phyloP scores from a whole-genome alignment of 805 yeast genomes.

The Monosporozyma aerobia region DNA sequence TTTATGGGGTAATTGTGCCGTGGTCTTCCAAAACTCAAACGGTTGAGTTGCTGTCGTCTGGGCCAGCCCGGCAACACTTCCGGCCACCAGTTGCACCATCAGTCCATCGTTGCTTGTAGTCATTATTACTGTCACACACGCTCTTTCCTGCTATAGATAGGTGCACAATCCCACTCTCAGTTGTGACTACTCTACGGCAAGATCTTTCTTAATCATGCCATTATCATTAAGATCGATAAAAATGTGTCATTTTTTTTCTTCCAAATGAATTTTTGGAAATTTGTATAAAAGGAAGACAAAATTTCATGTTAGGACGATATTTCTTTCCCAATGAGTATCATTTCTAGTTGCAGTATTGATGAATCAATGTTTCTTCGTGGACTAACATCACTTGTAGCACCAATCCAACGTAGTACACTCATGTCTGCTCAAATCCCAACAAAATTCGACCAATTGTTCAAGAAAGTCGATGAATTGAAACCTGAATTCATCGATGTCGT shows the following conservation, averaged over 20 bases:
- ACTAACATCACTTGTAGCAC: background rate
- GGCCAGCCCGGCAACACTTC: constrained; percentile 48
- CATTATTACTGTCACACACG: background rate
- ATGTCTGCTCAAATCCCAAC: constrained; percentile 5
- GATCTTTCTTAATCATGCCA: background rate
- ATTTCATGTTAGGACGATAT: background rate
- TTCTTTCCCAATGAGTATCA: background rate
- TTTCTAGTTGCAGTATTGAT: no score
- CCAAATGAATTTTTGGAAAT: background rate
- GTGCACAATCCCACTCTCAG: background rate
- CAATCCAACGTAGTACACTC: background rate
- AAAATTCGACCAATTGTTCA: constrained; percentile 29
- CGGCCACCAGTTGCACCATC: constrained; percentile 17
- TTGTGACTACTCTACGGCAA: background rate
- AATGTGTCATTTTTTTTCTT: background rate
- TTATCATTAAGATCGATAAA: background rate
- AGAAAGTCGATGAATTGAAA: constrained; percentile 64
- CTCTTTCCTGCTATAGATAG: background rate
- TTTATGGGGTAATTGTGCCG: constrained; percentile 46
- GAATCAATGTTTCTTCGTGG: constrained; percentile 2
- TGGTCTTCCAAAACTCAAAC: constrained; percentile 60
- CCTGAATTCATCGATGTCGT: constrained; percentile 66
- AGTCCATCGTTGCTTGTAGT: background rate
- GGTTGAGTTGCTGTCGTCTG: constrained; percentile 63
- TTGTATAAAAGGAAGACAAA: background rate